Evolutionary conservation across 257 asterid species (phyloP).

Genomic region (Primulina tabacum): DNA sequence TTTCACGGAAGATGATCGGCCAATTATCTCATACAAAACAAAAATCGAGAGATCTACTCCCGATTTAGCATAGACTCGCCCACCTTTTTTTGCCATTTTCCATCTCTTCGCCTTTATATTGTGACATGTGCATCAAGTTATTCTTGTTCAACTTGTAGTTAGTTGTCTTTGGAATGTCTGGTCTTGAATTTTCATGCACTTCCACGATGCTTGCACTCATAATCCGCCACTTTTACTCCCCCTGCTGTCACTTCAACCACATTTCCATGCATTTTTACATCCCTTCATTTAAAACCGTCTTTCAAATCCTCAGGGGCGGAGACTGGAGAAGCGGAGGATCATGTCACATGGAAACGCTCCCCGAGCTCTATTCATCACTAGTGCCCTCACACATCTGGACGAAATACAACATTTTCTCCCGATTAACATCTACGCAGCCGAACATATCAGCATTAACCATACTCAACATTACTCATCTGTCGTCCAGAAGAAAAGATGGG

Average conservation of each 20-base stretch:
- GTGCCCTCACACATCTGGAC: slow-evolving; percentile 70
- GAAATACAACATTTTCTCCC: slow-evolving; percentile 43
- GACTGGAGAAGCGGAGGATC: slow-evolving; percentile 82
- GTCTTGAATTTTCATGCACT: too few species aligned
- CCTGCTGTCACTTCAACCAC: too few species aligned
- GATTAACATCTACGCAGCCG: slow-evolving; percentile 30
- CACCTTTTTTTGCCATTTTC: not conserved
- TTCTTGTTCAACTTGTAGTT: not conserved
- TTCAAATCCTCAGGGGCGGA: slow-evolving; percentile 59
- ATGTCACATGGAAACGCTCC: slow-evolving; percentile 77
- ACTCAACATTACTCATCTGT: slow-evolving; percentile 64
- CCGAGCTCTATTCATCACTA: slow-evolving; percentile 64
- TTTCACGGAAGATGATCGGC: too few species aligned
- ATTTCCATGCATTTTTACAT: not conserved
- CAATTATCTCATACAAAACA: too few species aligned
- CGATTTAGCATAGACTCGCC: too few species aligned
- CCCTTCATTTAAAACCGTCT: not conserved
- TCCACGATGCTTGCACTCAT: too few species aligned
- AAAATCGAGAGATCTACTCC: too few species aligned
- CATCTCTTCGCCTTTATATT: not conserved
- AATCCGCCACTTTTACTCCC: too few species aligned
- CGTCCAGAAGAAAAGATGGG: slow-evolving; percentile 80
- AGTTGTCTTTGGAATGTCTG: not conserved
- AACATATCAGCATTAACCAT: slow-evolving; percentile 42
- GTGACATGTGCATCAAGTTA: not conserved